A percentile compares a stretch with the other conserved stretches of the same genome.
These are phyloP conservation scores for Clitoria ternatea DNA, from an alignment of 306 rosid genomes.

Conservation along the genomic window DNA sequence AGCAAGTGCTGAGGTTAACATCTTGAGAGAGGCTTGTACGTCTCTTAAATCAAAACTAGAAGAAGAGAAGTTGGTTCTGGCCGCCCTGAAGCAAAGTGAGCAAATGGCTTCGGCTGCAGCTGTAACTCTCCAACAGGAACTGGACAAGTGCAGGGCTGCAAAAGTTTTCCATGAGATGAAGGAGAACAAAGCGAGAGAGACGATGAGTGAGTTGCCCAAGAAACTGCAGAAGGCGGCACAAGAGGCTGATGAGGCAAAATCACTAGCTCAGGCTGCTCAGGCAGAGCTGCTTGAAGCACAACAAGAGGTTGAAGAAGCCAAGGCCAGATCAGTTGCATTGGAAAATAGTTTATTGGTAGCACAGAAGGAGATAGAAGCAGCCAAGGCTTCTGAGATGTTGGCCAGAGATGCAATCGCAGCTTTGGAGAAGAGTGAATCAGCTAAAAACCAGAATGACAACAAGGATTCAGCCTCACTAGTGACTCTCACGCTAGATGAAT, in stretches of 20 bases:
- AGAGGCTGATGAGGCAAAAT: constrained; percentile 72
- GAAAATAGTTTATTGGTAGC: constrained; percentile 66
- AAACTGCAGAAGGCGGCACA: constrained; percentile 63
- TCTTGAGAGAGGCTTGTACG: constrained; percentile 59
- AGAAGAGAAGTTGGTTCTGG: constrained; percentile 58
- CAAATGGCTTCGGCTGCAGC: constrained; percentile 60
- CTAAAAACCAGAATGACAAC: constrained; percentile 21
- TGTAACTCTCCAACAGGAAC: constrained; percentile 55
- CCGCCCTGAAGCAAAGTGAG: constrained; percentile 57
- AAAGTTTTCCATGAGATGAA: constrained; percentile 57
- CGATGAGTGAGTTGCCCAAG: constrained; percentile 64
- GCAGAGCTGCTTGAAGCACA: constrained; percentile 54
- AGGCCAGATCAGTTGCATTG: constrained; percentile 57
- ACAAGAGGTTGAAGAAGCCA: constrained; percentile 72
- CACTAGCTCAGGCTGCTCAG: constrained; percentile 46
- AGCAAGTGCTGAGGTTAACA: constrained; percentile 60
- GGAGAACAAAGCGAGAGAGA: constrained; percentile 59
- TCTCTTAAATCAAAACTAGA: constrained; percentile 64
- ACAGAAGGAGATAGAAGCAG: constrained; percentile 69
- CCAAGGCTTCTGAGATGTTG: constrained; percentile 67
- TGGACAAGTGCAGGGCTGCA: constrained; percentile 59
- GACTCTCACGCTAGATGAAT: constrained; percentile 65
- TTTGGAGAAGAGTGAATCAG: constrained; percentile 67
- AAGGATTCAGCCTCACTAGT: constrained; percentile 48
- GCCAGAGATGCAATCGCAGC: constrained; percentile 75